Percentiles rank a stretch among this genome's conserved stretches.
Evolutionary conservation across 2,329 filamentous ascomycete species (phyloP).

Genomic region (Botrytis medusae): DNA sequence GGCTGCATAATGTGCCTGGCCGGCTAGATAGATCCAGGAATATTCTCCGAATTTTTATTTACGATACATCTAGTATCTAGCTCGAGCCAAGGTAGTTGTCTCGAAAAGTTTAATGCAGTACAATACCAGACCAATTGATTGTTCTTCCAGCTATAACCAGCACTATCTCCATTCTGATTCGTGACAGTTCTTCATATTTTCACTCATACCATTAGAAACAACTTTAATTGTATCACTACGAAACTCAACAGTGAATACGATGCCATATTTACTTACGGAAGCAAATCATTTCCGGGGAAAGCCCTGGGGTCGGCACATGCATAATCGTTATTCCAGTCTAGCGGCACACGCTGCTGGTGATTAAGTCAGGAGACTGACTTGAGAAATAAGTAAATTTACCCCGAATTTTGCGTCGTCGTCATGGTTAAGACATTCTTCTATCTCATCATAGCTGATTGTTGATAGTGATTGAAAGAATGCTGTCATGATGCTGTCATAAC

Average conservation of each 20-base stretch:
- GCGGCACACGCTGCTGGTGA: neutral
- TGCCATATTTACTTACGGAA: neutral
- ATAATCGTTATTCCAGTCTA: neutral
- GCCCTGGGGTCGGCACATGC: neutral
- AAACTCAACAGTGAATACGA: neutral
- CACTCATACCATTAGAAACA: neutral
- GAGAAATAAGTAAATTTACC: neutral
- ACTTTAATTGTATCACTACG: neutral
- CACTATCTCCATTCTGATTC: neutral
- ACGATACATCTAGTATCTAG: neutral
- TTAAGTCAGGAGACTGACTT: conserved; percentile 12
- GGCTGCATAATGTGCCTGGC: neutral
- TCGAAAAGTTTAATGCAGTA: neutral
- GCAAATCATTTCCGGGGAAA: neutral
- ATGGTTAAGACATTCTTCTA: neutral
- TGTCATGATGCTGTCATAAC: neutral
- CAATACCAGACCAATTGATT: neutral
- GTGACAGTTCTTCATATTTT: too few species aligned
- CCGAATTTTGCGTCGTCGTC: neutral
- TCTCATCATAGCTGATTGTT: neutral
- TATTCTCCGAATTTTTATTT: neutral
- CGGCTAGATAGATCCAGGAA: neutral
- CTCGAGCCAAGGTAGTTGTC: neutral
- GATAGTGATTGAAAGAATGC: neutral
- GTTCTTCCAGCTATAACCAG: neutral